Conservation (phyloP, 768 basidiomycete genomes). For the Panus rudis region DNA sequence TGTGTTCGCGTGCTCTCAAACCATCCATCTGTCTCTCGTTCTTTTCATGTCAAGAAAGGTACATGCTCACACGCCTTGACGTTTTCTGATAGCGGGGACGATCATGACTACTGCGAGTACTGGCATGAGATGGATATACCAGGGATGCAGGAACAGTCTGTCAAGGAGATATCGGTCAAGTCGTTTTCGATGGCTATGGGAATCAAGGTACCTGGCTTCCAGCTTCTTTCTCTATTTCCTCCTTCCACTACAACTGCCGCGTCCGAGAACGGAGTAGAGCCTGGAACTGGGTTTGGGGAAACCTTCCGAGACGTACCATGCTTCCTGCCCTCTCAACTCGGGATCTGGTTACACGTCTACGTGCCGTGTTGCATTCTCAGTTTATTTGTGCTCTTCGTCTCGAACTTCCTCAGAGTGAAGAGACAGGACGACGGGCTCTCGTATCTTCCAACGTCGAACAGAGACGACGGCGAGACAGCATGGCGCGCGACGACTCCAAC, state of each 20-base stretch:
- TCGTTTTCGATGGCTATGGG: conserved; percentile 89
- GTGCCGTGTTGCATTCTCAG: conserved; percentile 61
- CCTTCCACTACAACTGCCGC: conserved; percentile 28
- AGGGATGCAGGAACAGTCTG: conserved; percentile 19
- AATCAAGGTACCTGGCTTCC: conserved; percentile 78
- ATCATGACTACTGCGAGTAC: conserved; percentile 92
- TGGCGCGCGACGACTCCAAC: too few relatives aligned
- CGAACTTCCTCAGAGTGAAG: conserved; percentile 20
- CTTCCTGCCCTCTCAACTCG: conserved; percentile 76
- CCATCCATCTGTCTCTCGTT: background rate
- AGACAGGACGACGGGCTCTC: too few relatives aligned
- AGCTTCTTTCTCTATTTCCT: conserved; percentile 71
- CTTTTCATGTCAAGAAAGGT: too few relatives aligned
- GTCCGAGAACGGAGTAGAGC: too few relatives aligned
- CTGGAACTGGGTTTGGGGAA: too few relatives aligned
- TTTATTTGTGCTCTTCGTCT: conserved; percentile 36
- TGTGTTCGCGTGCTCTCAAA: background rate
- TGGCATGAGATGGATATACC: conserved; percentile 33
- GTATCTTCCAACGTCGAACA: too few relatives aligned
- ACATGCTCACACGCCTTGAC: background rate
- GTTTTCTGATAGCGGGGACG: conserved; percentile 61
- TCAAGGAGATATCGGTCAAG: conserved; percentile 81
- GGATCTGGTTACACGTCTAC: conserved; percentile 71
- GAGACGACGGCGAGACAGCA: too few relatives aligned
- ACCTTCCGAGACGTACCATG: conserved; percentile 57